Evolutionary conservation across 768 basidiomycete genomes (phyloP), one percentile per base, ranked within the genome.

Genomic region (Phlebiopsis flavidoalba): DNA sequence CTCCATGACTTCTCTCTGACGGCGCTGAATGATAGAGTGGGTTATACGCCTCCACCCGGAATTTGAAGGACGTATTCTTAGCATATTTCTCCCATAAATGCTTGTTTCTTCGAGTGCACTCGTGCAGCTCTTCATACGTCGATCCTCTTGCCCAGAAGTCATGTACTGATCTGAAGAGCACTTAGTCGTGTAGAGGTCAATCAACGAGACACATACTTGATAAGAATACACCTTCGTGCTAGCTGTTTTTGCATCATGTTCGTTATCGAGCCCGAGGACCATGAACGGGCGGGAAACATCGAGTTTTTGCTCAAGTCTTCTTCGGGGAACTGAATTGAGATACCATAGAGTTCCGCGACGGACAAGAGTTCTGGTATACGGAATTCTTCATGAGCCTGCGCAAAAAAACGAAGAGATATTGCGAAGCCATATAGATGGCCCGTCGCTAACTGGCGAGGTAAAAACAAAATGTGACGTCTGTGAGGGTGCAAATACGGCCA

Each of bases 351-450:
- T 66, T 94, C 84, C 2, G 91, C 82, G 43, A 95, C 72, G 3
- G 93, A 95, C 33, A 75, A 72, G 0, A 97, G 81, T 70, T 95
- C 93, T 36, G 94, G 93, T 12, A 95, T 71, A 24, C 95, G 80
- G 69, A 96, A 96, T 37, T 91, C 87, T 37, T 82, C 77, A 70
- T 96, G 92, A 5, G 79, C 81, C 72, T 91, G 91, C 1, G 92
- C 91, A 73, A 94, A 91, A 94, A 91, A 48, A 88, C 80, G 56
- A 95, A 74, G 58, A 94, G 79, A 64, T 84, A 86, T 15, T 55
- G 35, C 5, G 10, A 1, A 8, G 40, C 21, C 54, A 55, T 55
- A 6, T n/a, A 31, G 26, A 31, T 31, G 6, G 2, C 6, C 26
- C 6, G 26, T 31, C 6, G 3, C 26, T 31, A 6, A 31, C 26